Percentiles rank a stretch among this genome's conserved stretches.
Conservation (phyloP, 495 filamentous ascomycete genomes). For the Penicillium bovifimosum region DNA sequence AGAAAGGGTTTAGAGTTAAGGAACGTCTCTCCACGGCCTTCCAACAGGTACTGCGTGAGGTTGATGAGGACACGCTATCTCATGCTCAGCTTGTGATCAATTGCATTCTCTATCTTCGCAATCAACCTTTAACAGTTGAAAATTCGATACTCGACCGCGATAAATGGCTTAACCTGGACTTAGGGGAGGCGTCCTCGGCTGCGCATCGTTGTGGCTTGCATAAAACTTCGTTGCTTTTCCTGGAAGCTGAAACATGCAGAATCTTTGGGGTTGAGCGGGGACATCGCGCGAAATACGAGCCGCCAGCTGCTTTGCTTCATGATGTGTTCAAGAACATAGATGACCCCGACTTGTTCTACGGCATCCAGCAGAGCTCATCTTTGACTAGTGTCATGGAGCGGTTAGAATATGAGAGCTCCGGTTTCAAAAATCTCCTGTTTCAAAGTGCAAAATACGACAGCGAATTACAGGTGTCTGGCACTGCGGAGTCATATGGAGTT, state of each 20-base stretch:
- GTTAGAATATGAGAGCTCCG: constrained; percentile 87
- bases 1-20: no score
- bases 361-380: constrained; percentile 73
- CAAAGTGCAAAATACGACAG: constrained; percentile 89
- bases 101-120: constrained; percentile 81
- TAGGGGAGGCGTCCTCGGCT: constrained; percentile 63
- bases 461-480: constrained; percentile 57
- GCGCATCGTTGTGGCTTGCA: constrained; percentile 80
- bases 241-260: constrained; percentile 63
- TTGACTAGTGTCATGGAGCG: constrained; percentile 70
- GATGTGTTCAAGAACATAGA: constrained; percentile 84
- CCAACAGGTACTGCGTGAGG: constrained; percentile 26
- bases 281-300: constrained; percentile 54
- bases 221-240: constrained; percentile 78
- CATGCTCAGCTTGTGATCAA: constrained; percentile 63
- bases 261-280: no score
- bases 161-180: constrained; percentile 82
- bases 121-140: constrained; percentile 71
- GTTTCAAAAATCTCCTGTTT: constrained; percentile 82
- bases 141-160: constrained; percentile 68
- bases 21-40: constrained; percentile 49
- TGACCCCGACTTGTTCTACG: constrained; percentile 94
- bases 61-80: constrained; percentile 32
- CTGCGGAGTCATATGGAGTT: constrained; percentile 38
- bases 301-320: constrained; percentile 64